Conservation (phyloP, 371 early-diverging fungal species). For the Circinella minor region DNA sequence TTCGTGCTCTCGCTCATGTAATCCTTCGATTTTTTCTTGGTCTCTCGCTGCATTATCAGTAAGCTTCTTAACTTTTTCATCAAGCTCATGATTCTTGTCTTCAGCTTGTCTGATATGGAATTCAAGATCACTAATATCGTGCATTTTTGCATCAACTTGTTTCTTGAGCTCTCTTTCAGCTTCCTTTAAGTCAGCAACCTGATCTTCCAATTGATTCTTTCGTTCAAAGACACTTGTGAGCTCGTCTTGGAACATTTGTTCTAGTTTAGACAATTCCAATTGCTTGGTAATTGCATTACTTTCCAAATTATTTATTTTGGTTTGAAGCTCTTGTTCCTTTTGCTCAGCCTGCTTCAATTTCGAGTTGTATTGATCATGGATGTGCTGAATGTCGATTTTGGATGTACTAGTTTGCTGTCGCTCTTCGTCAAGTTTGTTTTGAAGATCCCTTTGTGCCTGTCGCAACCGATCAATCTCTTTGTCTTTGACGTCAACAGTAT, state of each 20-base stretch:
- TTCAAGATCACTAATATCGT: not conserved
- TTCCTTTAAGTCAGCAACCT: not conserved
- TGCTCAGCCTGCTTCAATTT: not conserved
- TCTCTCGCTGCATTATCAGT: not conserved
- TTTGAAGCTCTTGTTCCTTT: not conserved
- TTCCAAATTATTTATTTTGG: not conserved
- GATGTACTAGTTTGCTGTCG: not conserved
- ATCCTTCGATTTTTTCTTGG: not conserved
- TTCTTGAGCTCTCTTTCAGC: not conserved
- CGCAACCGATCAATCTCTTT: not conserved
- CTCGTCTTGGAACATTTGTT: slow-evolving; percentile 5
- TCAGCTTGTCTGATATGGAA: not conserved
- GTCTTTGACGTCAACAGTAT: not conserved
- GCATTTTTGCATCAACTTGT: not conserved
- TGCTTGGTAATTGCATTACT: not conserved
- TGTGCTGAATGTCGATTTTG: not conserved
- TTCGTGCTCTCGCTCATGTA: not conserved
- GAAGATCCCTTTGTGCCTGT: not conserved
- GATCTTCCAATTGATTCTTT: not conserved
- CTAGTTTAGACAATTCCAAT: not conserved
- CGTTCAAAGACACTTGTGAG: not conserved
- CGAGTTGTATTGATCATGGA: not conserved
- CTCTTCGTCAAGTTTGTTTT: not conserved
- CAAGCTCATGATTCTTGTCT: not conserved
- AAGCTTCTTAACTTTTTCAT: not conserved